phyloP scores from a whole-genome alignment of 169 alveolate genomes.

The Eimeria necatrix region DNA sequence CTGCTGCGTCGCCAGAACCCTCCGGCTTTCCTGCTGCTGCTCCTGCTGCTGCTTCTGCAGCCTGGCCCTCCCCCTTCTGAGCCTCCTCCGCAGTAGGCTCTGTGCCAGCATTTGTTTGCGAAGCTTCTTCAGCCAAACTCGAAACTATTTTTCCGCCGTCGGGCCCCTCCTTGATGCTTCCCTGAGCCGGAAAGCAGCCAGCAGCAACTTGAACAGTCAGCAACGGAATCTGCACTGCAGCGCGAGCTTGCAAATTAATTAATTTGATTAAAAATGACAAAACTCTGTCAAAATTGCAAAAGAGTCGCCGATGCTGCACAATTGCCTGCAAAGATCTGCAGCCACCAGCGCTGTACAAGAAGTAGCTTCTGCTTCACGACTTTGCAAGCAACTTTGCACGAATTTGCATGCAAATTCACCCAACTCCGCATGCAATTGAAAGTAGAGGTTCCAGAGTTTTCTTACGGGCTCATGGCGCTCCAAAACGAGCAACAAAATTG shows the following conservation, averaged over 20 bases:
- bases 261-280: background rate
- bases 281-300: background rate
- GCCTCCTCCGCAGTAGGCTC: conserved; percentile 45
- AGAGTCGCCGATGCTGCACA: background rate
- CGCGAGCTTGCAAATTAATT: background rate
- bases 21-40: conserved; percentile 16
- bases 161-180: conserved; percentile 25
- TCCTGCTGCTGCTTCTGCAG: conserved; percentile 22
- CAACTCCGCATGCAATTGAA: too few species aligned
- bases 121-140: conserved; percentile 10
- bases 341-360: background rate
- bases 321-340: background rate
- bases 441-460: too few species aligned
- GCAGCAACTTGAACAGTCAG: background rate
- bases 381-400: background rate
- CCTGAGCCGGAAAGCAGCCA: background rate
- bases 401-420: too few species aligned
- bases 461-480: conserved; percentile 73
- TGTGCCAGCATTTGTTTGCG: conserved; percentile 58
- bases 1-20: background rate
- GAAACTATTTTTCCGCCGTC: conserved; percentile 32
- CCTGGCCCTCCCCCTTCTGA: background rate
- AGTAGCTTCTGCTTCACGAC: background rate
- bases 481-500: conserved; percentile 31
- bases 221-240: background rate